These are phyloP conservation scores for Nitzschia putrida DNA, from an alignment of 108 stramenopile genomes.

Conservation along the genomic window DNA sequence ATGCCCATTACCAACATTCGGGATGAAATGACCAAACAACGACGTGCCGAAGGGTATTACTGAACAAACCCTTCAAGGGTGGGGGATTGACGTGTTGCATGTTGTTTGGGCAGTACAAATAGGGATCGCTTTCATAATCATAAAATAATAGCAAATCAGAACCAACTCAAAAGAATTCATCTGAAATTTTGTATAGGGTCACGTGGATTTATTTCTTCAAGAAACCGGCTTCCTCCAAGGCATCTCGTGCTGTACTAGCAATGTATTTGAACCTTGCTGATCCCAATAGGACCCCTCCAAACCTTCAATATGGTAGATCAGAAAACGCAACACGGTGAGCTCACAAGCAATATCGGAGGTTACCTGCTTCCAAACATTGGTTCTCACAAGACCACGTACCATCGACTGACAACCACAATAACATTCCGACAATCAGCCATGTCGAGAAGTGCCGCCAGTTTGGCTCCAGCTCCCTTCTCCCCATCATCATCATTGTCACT, in stretches of 20 bases:
- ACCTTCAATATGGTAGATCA: neutral
- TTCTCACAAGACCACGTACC: constrained; percentile 39
- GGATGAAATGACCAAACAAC: constrained; percentile 16
- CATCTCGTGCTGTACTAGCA: constrained; percentile 65
- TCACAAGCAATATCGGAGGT: neutral
- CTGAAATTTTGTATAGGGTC: neutral
- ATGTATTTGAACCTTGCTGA: constrained; percentile 88
- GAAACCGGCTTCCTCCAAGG: constrained; percentile 48
- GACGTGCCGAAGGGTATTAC: neutral
- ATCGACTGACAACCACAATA: constrained; percentile 87
- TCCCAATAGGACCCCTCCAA: constrained; percentile 84
- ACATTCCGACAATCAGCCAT: constrained; percentile 73
- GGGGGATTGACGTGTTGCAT: neutral
- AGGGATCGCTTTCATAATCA: neutral
- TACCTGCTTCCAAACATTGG: neutral
- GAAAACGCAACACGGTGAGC: too few species aligned
- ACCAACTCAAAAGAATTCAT: neutral
- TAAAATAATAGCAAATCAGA: neutral
- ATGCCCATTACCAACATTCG: constrained; percentile 42
- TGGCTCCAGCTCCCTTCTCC: constrained; percentile 81
- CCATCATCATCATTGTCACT: constrained; percentile 94
- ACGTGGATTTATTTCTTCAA: neutral
- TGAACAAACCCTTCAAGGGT: neutral
- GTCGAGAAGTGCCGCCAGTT: constrained; percentile 77
- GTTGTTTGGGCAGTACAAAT: neutral